A percentile compares a stretch with the other conserved stretches of the same genome.
phyloP scores from a whole-genome alignment of 441 rosid genomes.

The Erodium trifolium region DNA sequence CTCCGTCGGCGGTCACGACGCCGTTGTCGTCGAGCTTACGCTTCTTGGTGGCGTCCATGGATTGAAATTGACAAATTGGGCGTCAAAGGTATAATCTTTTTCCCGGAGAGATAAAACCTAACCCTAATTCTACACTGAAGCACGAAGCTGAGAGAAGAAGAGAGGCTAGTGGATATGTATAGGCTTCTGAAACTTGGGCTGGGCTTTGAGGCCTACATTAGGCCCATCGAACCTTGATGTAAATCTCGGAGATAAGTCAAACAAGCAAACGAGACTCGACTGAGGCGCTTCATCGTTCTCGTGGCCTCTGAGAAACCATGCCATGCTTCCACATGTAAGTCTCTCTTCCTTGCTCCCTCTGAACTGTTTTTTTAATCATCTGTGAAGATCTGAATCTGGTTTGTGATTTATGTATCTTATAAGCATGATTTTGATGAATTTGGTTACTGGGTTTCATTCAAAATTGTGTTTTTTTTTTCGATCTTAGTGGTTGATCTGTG shows the following conservation, averaged over 20 bases:
- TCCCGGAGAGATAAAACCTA: too few relatives aligned
- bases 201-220: too few relatives aligned
- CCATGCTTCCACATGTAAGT: background rate
- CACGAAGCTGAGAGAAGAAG: too few relatives aligned
- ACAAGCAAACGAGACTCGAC: too few relatives aligned
- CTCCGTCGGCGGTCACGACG: constrained; percentile 13
- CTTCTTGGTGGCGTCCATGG: constrained; percentile 65
- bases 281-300: too few relatives aligned
- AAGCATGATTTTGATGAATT: background rate
- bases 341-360: background rate
- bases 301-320: background rate
- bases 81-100: too few relatives aligned
- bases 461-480: background rate
- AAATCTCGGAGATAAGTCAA: too few relatives aligned
- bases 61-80: too few relatives aligned
- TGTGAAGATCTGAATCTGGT: background rate
- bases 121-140: too few relatives aligned
- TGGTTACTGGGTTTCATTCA: background rate
- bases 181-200: too few relatives aligned
- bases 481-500: background rate
- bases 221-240: too few relatives aligned
- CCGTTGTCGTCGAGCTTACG: constrained; percentile 77
- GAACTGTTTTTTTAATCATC: background rate
- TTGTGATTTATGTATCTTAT: background rate
- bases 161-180: too few relatives aligned